A percentile compares a stretch with the other conserved stretches of the same genome.
phyloP scores from a whole-genome alignment of 2,329 filamentous ascomycete genomes.

The Fusarium duplospermum region DNA sequence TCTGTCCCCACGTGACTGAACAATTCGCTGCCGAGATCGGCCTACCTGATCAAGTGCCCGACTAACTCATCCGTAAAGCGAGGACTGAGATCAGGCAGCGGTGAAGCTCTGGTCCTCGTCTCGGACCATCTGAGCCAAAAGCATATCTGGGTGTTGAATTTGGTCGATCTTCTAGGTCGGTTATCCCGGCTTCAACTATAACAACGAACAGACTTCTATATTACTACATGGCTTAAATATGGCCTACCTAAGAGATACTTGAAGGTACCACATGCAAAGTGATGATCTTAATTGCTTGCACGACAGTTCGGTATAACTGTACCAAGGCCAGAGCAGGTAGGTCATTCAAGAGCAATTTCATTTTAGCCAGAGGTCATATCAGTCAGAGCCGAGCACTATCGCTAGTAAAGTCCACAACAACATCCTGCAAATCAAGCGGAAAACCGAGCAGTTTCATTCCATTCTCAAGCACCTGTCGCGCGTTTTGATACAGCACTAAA shows the following conservation, averaged over 20 bases:
- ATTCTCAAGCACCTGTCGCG: conserved; percentile 19
- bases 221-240: not conserved
- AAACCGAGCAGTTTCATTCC: conserved; percentile 24
- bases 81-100: not conserved
- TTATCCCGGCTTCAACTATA: too few relatives aligned
- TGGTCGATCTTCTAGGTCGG: too few relatives aligned
- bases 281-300: not conserved
- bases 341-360: not conserved
- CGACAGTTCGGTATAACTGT: not conserved
- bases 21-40: not conserved
- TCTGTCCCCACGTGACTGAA: not conserved
- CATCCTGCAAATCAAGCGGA: conserved; percentile 6
- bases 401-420: not conserved
- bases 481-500: conserved; percentile 15
- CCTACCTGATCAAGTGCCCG: not conserved
- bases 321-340: not conserved
- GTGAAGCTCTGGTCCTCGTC: not conserved
- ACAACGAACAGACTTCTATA: too few relatives aligned
- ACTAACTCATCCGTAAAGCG: not conserved
- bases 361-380: not conserved
- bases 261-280: not conserved
- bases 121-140: not conserved
- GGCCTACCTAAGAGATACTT: not conserved
- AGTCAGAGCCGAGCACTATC: not conserved
- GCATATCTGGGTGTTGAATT: not conserved